phyloP scores from a whole-genome alignment of 306 rosid species.

The Quercus rubra region DNA sequence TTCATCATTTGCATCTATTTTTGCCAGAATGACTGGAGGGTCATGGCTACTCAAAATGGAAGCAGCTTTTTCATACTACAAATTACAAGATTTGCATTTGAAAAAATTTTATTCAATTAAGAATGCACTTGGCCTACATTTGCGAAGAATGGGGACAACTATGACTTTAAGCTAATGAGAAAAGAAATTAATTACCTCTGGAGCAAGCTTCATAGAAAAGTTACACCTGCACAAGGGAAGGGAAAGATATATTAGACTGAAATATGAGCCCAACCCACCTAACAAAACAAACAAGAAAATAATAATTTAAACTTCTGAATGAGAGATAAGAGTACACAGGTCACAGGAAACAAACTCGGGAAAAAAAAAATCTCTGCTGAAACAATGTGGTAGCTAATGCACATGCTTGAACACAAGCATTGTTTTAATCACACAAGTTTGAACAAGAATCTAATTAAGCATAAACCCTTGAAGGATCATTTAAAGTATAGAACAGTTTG shows the following conservation, averaged over 20 bases:
- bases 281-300: background rate
- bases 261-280: background rate
- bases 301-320: background rate
- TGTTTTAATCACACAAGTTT: too few species aligned
- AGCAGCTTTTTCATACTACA: constrained; percentile 85
- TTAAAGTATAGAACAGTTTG: too few species aligned
- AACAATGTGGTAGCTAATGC: too few species aligned
- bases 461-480: too few species aligned
- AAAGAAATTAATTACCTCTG: constrained; percentile 58
- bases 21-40: constrained; percentile 71
- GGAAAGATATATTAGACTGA: background rate
- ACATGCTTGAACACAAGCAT: too few species aligned
- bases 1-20: constrained; percentile 73
- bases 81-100: background rate
- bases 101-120: background rate
- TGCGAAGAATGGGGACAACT: background rate
- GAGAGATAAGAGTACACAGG: background rate
- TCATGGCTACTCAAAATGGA: constrained; percentile 64
- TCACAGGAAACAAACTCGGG: too few species aligned
- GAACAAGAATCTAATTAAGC: too few species aligned
- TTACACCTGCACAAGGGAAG: constrained; percentile 64
- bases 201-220: constrained; percentile 81
- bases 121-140: background rate
- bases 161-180: background rate
- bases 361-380: too few species aligned